Conservation (phyloP, 208 protist genomes). For the Acanthamoeba rhysodes region DNA sequence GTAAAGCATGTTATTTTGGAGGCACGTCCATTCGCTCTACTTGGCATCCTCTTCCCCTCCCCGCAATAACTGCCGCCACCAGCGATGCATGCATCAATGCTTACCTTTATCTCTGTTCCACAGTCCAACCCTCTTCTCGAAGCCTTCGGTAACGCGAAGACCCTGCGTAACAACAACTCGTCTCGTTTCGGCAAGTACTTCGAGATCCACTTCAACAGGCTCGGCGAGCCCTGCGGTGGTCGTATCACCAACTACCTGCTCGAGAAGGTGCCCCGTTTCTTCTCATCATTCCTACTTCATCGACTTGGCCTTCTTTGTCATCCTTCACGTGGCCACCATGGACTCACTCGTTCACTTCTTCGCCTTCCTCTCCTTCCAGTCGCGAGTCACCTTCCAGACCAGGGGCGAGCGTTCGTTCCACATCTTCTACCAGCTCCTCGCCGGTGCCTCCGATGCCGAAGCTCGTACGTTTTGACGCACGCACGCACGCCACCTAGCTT, state of each 20-base stretch:
- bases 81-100: neutral
- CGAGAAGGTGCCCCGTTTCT: slow-evolving; percentile 46
- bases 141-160: slow-evolving; percentile 84
- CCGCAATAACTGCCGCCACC: neutral
- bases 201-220: slow-evolving; percentile 85
- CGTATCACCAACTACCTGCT: slow-evolving; percentile 81
- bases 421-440: slow-evolving; percentile 84
- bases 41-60: neutral
- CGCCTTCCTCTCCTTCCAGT: slow-evolving; percentile 61
- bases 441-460: slow-evolving; percentile 31
- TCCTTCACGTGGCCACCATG: neutral
- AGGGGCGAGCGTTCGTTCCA: slow-evolving; percentile 86
- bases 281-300: neutral
- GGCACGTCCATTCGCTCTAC: neutral
- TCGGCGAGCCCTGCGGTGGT: slow-evolving; percentile 75
- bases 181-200: slow-evolving; percentile 89
- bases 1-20: slow-evolving; percentile 75
- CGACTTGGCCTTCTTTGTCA: neutral
- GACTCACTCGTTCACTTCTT: neutral
- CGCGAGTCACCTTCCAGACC: slow-evolving; percentile 86
- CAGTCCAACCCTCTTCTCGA: slow-evolving; percentile 78
- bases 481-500: neutral
- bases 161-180: slow-evolving; percentile 90
- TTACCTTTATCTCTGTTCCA: slow-evolving; percentile 85
- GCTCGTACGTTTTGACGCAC: neutral